Evolutionary conservation across 208 protist species (phyloP), one percentile per base, ranked within the genome.

Genomic region (Trypanosoma boissoni): DNA sequence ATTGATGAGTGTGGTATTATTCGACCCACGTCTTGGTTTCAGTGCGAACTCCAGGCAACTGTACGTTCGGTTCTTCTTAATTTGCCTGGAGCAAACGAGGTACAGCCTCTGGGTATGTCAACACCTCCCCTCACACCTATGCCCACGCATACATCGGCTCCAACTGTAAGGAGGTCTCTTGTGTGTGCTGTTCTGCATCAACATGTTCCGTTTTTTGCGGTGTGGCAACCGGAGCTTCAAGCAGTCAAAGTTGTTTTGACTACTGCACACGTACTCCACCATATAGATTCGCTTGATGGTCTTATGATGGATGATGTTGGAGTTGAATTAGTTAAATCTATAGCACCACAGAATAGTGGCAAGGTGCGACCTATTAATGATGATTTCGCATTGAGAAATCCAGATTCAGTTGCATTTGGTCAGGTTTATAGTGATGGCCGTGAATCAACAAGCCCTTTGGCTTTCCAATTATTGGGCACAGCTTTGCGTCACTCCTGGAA

Each of bases 381-480:
- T 3, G 12, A 14, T 10, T 39, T 12, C 12, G 6, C 12, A 45
- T 61, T 12, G 29, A 34, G 3, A 59, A n/a, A 41, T 71, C 3
- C 31, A 68, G 16, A 67, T 59, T 6, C 50, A 74, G 42, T 26
- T 36, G 14, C 64, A 68, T 29, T 36, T 67, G 26, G 34, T 66
- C n/a, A 60, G 64, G 31, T 37, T 32, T 27, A 16, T 60, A 23
- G 8, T 5, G 3, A 18, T 18, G 28, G 37, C 63, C 6, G 21
- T 5, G 29, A 36, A 5, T 28, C 21, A 56, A 67, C 72, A 14
- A 68, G 62, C 10, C 44, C 42, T 2, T 66, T 72, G 31, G 71
- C 63, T 6, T 78, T 83, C 68, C 68, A 83, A 14, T 41, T 71
- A 18, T 58, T 83, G 20, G 68, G 68, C 55, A 73, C 56, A 10